Evolutionary conservation across 2,329 filamentous ascomycete genomes (phyloP).

Genomic region (Dactylonectria macrodidyma): DNA sequence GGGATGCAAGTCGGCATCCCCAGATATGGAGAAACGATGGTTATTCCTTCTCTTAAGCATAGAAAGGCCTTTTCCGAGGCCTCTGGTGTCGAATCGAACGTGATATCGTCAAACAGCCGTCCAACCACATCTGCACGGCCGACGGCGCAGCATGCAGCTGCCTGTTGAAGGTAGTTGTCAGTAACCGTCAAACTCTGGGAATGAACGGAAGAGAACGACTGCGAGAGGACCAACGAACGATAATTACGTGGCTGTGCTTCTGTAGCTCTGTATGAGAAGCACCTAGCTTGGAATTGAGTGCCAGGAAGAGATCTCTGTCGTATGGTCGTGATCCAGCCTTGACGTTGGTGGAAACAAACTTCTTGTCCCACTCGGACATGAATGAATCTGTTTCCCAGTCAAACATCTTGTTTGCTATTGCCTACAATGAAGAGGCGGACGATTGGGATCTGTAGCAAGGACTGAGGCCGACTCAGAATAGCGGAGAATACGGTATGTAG

Average conservation of each 20-base stretch:
- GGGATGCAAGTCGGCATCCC: conserved; percentile 39
- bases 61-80: conserved; percentile 30
- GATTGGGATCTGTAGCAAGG: neutral
- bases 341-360: conserved; percentile 36
- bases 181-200: neutral
- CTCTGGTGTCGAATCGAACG: conserved; percentile 25
- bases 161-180: conserved; percentile 11
- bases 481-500: neutral
- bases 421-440: neutral
- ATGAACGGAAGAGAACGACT: too few relatives aligned
- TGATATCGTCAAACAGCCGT: conserved; percentile 33
- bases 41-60: conserved; percentile 33
- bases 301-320: conserved; percentile 26
- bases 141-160: conserved; percentile 34
- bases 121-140: conserved; percentile 36
- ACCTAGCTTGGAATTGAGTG: conserved; percentile 19
- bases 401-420: conserved; percentile 20
- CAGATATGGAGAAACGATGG: conserved; percentile 33
- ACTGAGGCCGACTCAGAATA: neutral
- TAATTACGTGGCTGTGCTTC: conserved; percentile 26
- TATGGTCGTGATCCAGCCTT: conserved; percentile 25
- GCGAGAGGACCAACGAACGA: conserved; percentile 6
- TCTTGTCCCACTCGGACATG: conserved; percentile 35
- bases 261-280: conserved; percentile 14
- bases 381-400: conserved; percentile 32